Percentiles rank a stretch among this genome's conserved stretches.
Evolutionary conservation across 2,329 filamentous ascomycete species (phyloP).

Genomic region (Hypoxylon sp.): DNA sequence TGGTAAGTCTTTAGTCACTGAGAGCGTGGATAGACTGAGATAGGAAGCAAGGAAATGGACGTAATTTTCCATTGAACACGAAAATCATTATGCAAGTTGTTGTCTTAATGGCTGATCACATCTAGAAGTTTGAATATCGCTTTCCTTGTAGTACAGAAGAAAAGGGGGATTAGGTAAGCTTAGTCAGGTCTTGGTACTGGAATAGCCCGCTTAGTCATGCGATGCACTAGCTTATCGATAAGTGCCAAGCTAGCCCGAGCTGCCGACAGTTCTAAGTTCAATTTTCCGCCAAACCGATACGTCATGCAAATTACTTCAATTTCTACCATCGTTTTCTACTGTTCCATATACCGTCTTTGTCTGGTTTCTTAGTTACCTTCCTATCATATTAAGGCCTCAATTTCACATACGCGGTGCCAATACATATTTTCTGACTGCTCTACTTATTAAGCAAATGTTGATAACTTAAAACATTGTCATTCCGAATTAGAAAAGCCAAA

Average conservation of each 20-base stretch:
- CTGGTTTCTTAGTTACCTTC: not conserved
- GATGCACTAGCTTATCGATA: slow-evolving; percentile 25
- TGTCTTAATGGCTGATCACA: too few species aligned
- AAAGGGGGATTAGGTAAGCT: slow-evolving; percentile 1
- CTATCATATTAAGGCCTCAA: not conserved
- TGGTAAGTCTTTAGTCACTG: too few species aligned
- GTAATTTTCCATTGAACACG: too few species aligned
- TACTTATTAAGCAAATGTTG: not conserved
- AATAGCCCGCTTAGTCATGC: slow-evolving; percentile 24
- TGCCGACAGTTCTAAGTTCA: slow-evolving; percentile 25
- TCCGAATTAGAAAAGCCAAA: not conserved
- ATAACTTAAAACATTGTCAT: not conserved
- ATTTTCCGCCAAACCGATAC: slow-evolving; percentile 34
- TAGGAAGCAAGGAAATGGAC: too few species aligned
- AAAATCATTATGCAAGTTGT: too few species aligned
- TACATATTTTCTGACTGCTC: not conserved
- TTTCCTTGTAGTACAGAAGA: too few species aligned
- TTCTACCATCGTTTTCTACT: slow-evolving; percentile 4
- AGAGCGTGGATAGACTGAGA: too few species aligned
- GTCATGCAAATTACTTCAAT: slow-evolving; percentile 31
- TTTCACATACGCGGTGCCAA: not conserved
- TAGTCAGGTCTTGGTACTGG: too few species aligned
- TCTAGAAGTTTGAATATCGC: too few species aligned
- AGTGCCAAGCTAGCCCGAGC: slow-evolving; percentile 21
- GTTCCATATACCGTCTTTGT: slow-evolving; percentile 7